phyloP scores from a whole-genome alignment of 2,329 filamentous ascomycete species.

The Chaetomiaceae sp. region DNA sequence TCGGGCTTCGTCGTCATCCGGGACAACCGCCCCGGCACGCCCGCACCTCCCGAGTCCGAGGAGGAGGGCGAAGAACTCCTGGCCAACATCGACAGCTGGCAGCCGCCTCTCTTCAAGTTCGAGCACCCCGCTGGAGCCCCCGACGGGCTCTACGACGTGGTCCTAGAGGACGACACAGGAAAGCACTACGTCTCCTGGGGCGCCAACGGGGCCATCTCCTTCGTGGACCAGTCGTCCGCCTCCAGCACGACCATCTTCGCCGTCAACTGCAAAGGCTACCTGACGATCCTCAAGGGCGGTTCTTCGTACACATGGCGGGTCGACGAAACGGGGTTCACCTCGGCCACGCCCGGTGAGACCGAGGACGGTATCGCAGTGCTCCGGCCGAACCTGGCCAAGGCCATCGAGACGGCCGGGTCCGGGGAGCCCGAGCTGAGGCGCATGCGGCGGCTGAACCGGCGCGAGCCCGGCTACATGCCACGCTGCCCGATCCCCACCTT shows the following conservation, averaged over 20 bases:
- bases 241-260: neutral
- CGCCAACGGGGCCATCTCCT: neutral
- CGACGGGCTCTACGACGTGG: neutral
- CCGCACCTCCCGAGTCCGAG: neutral
- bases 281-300: neutral
- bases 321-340: neutral
- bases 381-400: neutral
- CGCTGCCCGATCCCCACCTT: neutral
- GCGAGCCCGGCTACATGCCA: neutral
- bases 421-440: neutral
- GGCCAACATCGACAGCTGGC: conserved; percentile 1
- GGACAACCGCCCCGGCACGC: conserved; percentile 2
- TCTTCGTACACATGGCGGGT: neutral
- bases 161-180: neutral
- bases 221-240: neutral
- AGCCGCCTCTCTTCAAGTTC: conserved; percentile 5
- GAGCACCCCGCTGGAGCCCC: neutral
- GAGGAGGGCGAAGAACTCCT: conserved; percentile 1
- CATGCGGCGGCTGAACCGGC: too few relatives aligned
- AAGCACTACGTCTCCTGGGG: neutral
- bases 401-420: neutral
- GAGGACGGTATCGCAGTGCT: neutral
- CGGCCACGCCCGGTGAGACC: neutral
- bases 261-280: conserved; percentile 1
- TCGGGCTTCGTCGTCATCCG: neutral